Evolutionary conservation across 1,139 yeast genomes (phyloP), one percentile per base, ranked within the genome.

Genomic region (Tardiomyces digboiensis): DNA sequence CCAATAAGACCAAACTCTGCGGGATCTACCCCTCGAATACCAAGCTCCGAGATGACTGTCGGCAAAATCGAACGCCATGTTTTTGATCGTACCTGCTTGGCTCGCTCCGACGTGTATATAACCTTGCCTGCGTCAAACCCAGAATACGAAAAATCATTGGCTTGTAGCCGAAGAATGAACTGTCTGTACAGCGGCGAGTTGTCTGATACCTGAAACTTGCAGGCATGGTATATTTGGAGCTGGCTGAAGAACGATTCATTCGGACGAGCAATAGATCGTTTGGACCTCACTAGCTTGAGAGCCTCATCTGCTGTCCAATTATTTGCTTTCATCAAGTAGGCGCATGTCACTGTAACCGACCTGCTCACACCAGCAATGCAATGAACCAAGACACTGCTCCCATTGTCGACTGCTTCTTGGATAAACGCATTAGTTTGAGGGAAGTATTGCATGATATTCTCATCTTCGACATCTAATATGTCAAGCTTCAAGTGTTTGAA

Each of bases 301-400:
- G 96, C 82, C 49, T 80, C 80, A 12, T 74, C 68, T 16, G 77
- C 64, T 7, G 68, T 65, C 59, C 86, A 70, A 7, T 76, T 72
- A 61, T 82, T 79, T 49, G 76, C 74, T 56, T 76, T 75, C 93
- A 91, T 88, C 49, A 91, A 63, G 60, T 82, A 91, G 2, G 95
- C 94, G 38, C 80, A 71, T 13, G 80, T 68, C 26, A 87, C 68
- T 0, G 94, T 67, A 0, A 78, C 86, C 1, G 95, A 82, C 51
- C 98, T 68, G 2, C 95, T 85, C 21, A 80, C 76, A 1, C 98
- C 98, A 23, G 95, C 96, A 45, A 88, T 86, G 49, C 65, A 70
- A 48, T 67, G 72, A 16, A 69, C 67, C 16, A 68, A 55, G 6
- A 66, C 60, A 19, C 60, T 59, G 6, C 55, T 57, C 36, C 55